Base-by-base conservation (phyloP, 169 alveolate species). In the Plasmodium berghei region DNA sequence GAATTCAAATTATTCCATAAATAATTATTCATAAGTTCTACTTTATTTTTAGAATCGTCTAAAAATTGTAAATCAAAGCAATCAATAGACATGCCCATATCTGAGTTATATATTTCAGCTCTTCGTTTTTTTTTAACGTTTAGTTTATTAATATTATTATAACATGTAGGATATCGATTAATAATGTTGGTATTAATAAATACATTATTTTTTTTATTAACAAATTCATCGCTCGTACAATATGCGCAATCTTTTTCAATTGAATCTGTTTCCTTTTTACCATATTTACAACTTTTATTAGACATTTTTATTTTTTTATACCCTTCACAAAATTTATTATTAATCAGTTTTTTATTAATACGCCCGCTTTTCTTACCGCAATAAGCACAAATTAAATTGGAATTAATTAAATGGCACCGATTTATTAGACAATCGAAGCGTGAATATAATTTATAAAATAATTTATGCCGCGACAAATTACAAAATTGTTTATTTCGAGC, bases 51-150 rank as follows among this genome's bases (percentile, higher is more conserved):
- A 16, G 40, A 59, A 55, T 83, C 90, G 54, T 83, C 90, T 34
- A 83, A 83, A 20, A 83, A 54, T 28, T 45, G 20, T 24, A 55
- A 83, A 62, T 67, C 85, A 62, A 83, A 83, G 20, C 45, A 83
- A 22, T 83, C 85, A 1, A 52, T 28, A 34, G 48, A 16, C 5
- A 63, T 16, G 24, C 54, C 9, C 34, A 24, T 34, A 28, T 40
- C 24, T n/a, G 14, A 14, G 28, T 14, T 64, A 24, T 58, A 28
- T 24, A 20, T n/a, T n/a, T n/a, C 9, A 10, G 5, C 28, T 48
- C n/a, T 28, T 58, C 42, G 18, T 14, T 22, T 28, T 9, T 26
- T 10, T 72, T 72, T 70, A 14, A 52, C 59, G 8, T 12, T 16
- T 34, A 34, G 18, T 67, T 16, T 67, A 45, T 67, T 46, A 22